Percentiles rank a stretch among this genome's conserved stretches.
Conservation (phyloP, 2,329 filamentous ascomycete species). For the Calonectria henricotiae region DNA sequence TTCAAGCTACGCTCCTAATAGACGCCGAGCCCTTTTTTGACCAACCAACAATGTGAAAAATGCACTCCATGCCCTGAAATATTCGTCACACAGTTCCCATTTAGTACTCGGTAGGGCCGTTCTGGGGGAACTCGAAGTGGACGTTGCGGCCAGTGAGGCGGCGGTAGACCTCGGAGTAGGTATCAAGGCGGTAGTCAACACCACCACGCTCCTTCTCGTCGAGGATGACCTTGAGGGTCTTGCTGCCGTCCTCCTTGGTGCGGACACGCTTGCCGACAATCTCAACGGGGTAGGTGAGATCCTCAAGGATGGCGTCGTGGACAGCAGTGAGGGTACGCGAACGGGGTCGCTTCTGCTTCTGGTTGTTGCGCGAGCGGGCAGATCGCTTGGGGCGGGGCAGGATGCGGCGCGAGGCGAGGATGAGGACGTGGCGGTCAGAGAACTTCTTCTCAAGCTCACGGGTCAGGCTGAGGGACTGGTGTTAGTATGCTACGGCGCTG, state of each 20-base stretch:
- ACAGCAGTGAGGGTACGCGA: constrained; percentile 98
- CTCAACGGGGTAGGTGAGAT: constrained; percentile 99
- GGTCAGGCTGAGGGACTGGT: constrained; percentile 81
- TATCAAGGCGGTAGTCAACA: constrained; percentile 99
- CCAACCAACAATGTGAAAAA: constrained; percentile 59
- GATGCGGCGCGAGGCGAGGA: constrained; percentile 99
- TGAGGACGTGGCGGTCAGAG: constrained; percentile 99
- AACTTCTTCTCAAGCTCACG: constrained; percentile 99
- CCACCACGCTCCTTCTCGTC: constrained; percentile 99
- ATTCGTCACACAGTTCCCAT: constrained; percentile 52
- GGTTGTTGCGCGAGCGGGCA: constrained; percentile 94
- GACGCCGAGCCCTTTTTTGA: constrained; percentile 68
- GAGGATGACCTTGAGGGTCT: constrained; percentile 98
- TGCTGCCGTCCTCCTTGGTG: constrained; percentile 99
- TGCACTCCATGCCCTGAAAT: constrained; percentile 55
- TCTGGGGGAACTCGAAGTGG: constrained; percentile 98
- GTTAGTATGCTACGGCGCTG: constrained; percentile 35
- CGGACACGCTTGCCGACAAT: constrained; percentile 99
- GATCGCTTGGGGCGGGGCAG: constrained; percentile 98
- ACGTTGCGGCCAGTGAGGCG: constrained; percentile 96
- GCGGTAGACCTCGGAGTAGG: constrained; percentile 99
- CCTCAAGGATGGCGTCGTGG: constrained; percentile 97
- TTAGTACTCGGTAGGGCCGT: constrained; percentile 85
- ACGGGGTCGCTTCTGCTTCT: constrained; percentile 98
- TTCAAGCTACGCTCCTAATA: constrained; percentile 67